phyloP scores from a whole-genome alignment of 2,329 filamentous ascomycete species.

The Paracoccidioides lutzii region DNA sequence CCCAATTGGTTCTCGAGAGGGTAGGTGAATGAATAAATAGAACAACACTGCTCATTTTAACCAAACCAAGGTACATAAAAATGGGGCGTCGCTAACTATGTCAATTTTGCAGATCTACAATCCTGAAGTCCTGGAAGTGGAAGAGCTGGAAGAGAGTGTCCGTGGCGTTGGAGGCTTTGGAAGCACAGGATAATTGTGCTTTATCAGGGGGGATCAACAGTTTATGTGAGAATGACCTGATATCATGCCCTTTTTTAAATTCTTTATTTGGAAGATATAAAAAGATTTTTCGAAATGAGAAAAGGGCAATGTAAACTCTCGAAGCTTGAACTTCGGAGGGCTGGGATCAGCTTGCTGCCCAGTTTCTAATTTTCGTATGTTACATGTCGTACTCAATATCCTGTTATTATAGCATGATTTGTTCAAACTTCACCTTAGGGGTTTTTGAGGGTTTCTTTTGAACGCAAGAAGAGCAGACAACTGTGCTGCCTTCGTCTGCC shows the following conservation, averaged over 20 bases:
- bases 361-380: no score
- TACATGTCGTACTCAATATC: no score
- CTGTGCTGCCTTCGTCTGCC: no score
- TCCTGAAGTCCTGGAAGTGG: conserved; percentile 79
- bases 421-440: no score
- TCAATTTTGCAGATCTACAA: conserved; percentile 56
- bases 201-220: neutral
- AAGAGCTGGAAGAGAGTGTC: conserved; percentile 79
- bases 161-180: conserved; percentile 84
- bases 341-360: no score
- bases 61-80: neutral
- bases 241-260: neutral
- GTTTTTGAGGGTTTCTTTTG: no score
- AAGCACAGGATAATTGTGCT: conserved; percentile 51
- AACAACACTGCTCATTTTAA: neutral
- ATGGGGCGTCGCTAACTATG: conserved; percentile 1
- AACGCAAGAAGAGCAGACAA: no score
- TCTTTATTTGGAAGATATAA: neutral
- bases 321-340: no score
- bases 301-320: neutral
- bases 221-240: neutral
- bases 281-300: neutral
- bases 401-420: no score
- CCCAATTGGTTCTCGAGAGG: conserved; percentile 85
- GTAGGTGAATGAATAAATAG: conserved; percentile 25